Conservation (phyloP, 1,139 yeast genomes). For the Candida smagusa region DNA sequence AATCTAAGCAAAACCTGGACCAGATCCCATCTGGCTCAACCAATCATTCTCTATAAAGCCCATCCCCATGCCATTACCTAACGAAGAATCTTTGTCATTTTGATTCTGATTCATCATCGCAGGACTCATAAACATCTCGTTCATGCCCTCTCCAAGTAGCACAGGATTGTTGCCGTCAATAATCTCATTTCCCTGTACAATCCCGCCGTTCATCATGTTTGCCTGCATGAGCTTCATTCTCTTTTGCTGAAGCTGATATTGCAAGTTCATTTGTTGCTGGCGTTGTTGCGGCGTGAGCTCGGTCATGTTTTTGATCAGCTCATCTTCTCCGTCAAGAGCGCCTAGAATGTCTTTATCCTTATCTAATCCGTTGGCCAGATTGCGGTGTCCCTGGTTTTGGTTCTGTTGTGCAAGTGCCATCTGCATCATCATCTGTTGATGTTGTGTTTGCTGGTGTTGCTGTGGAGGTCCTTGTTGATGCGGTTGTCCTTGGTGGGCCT, state of each 20-base stretch:
- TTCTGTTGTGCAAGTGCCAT: slow-evolving; percentile 9
- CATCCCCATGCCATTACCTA: slow-evolving; percentile 8
- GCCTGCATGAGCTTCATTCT: slow-evolving; percentile 12
- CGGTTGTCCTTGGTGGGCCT: background rate
- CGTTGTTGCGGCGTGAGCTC: slow-evolving; percentile 7
- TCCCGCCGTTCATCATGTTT: slow-evolving; percentile 3
- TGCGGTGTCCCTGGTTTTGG: slow-evolving; percentile 6
- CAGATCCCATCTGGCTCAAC: slow-evolving; percentile 38
- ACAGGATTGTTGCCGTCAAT: slow-evolving; percentile 2
- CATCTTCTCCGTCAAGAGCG: background rate
- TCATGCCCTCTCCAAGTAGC: slow-evolving; percentile 7
- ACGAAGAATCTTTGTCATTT: slow-evolving; percentile 6
- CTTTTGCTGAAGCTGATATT: slow-evolving; percentile 15
- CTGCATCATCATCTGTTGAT: slow-evolving; percentile 10
- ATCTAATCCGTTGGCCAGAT: background rate
- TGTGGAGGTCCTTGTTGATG: background rate
- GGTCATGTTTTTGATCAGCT: background rate
- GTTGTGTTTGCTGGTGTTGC: slow-evolving; percentile 3
- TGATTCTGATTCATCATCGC: slow-evolving; percentile 6
- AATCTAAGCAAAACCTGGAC: slow-evolving; percentile 26
- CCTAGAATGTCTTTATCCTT: background rate
- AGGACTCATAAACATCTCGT: slow-evolving; percentile 10
- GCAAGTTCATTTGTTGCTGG: slow-evolving; percentile 9
- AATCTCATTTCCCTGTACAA: background rate
- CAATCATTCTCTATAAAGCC: slow-evolving; percentile 23